Evolutionary conservation across 1,284 basidiomycete genomes (phyloP).

Genomic region (Pulveroboletus sp.): DNA sequence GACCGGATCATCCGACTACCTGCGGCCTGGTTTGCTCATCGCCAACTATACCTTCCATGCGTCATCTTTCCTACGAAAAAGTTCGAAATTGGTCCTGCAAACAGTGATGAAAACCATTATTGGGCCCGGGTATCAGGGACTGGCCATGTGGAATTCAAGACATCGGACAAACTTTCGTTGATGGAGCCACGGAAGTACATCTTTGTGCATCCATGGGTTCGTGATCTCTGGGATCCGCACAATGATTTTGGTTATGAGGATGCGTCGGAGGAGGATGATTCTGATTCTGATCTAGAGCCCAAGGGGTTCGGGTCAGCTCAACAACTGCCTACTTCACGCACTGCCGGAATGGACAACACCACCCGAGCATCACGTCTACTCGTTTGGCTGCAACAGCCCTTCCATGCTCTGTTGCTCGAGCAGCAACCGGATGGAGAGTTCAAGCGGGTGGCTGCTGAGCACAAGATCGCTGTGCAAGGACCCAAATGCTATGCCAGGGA

Average conservation of each 20-base stretch:
- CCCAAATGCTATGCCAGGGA: neutral
- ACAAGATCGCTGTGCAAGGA: neutral
- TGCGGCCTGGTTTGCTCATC: neutral
- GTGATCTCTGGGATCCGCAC: neutral
- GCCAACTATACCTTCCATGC: neutral
- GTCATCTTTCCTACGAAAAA: neutral
- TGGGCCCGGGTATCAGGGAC: neutral
- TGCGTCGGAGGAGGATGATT: too few relatives aligned
- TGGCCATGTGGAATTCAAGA: neutral
- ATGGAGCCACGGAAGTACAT: neutral
- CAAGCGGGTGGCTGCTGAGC: slow-evolving; percentile 4
- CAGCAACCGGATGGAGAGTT: neutral
- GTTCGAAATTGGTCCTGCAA: neutral
- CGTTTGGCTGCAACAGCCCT: neutral
- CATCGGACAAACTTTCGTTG: neutral
- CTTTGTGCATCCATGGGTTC: neutral
- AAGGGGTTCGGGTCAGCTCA: too few relatives aligned
- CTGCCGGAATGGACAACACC: neutral
- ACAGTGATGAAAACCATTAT: neutral
- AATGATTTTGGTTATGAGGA: neutral
- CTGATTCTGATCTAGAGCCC: too few relatives aligned
- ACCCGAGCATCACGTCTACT: neutral
- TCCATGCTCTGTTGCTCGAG: slow-evolving; percentile 1
- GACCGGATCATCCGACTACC: neutral
- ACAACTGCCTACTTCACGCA: neutral